Evolutionary conservation across 192 early-diverging fungal genomes (phyloP).

Genomic region (Chytriomyces hyalinus): DNA sequence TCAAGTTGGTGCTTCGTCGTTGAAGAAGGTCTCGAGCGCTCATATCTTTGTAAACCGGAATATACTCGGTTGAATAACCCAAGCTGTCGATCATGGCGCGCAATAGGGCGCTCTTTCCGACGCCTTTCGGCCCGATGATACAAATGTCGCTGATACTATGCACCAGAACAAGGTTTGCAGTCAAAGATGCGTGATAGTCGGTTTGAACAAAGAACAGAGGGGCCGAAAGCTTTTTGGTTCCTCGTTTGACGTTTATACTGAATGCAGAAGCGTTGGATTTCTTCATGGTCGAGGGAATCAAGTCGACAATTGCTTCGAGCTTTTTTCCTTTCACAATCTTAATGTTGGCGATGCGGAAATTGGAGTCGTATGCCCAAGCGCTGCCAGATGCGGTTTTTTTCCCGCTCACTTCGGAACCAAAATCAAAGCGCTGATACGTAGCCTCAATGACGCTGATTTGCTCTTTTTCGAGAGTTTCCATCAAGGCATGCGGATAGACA

Average conservation of each 20-base stretch:
- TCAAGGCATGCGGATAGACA: conserved; percentile 22
- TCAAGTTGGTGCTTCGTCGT: conserved; percentile 68
- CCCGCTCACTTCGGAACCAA: background rate
- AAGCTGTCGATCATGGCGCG: conserved; percentile 62
- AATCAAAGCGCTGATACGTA: conserved; percentile 24
- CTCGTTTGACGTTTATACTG: conserved; percentile 1
- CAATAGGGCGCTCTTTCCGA: conserved; percentile 73
- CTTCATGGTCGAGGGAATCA: background rate
- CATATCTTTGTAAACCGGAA: conserved; percentile 81
- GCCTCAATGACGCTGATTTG: conserved; percentile 12
- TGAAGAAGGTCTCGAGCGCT: conserved; percentile 79
- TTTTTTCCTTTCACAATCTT: background rate
- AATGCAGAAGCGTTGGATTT: background rate
- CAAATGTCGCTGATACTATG: conserved; percentile 64
- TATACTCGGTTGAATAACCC: conserved; percentile 69
- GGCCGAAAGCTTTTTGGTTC: background rate
- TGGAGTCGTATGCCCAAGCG: conserved; percentile 38
- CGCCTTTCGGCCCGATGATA: conserved; percentile 74
- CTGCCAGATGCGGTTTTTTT: conserved; percentile 48
- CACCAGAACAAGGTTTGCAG: conserved; percentile 43
- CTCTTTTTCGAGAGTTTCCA: conserved; percentile 16
- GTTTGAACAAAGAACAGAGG: conserved; percentile 25
- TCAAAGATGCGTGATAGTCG: conserved; percentile 31
- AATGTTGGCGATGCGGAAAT: background rate
- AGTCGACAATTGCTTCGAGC: background rate